phyloP scores from a whole-genome alignment of 495 filamentous ascomycete species.

The Hypoxylon fragiforme region DNA sequence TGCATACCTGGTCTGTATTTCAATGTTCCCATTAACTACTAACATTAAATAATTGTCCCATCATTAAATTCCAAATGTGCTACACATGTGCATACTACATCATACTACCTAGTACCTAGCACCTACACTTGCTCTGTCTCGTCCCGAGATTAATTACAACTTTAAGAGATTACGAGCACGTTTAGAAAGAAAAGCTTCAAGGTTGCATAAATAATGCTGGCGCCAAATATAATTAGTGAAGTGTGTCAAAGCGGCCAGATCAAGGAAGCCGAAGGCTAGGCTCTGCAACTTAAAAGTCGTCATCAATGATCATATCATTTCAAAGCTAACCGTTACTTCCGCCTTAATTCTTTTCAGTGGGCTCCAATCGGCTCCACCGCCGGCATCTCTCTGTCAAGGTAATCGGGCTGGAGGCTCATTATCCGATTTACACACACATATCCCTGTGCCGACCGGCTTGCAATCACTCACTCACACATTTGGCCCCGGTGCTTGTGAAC shows the following conservation, averaged over 20 bases:
- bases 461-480: not conserved
- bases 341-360: constrained; percentile 25
- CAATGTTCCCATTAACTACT: too few species aligned
- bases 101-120: too few species aligned
- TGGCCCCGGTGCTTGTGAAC: too few species aligned
- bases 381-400: too few species aligned
- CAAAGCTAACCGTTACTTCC: constrained; percentile 9
- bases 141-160: too few species aligned
- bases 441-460: constrained; percentile 6
- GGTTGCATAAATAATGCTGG: constrained; percentile 5
- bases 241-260: constrained; percentile 12
- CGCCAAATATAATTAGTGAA: constrained; percentile 1
- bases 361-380: constrained; percentile 34
- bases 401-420: constrained; percentile 22
- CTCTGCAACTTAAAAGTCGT: constrained; percentile 19
- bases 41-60: too few species aligned
- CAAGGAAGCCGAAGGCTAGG: constrained; percentile 13
- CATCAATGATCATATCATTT: constrained; percentile 17
- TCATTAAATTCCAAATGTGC: too few species aligned
- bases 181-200: not conserved
- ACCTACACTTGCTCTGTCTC: too few species aligned
- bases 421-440: constrained; percentile 18
- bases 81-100: too few species aligned
- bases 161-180: too few species aligned
- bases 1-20: too few species aligned